Conservation (phyloP, 192 early-diverging fungal species). For the Chytriomyces sp. region DNA sequence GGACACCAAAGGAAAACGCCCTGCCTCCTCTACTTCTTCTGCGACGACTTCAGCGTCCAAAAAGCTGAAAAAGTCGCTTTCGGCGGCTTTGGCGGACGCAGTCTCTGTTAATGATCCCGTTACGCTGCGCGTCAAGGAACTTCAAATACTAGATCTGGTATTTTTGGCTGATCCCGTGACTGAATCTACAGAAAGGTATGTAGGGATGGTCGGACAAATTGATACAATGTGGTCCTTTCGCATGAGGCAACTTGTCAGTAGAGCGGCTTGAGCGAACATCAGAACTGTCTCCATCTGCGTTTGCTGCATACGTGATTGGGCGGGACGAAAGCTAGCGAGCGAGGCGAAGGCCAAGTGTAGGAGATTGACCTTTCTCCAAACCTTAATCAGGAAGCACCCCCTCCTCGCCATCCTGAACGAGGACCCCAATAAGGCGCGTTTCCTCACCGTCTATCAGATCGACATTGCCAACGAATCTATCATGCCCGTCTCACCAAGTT, state of each 20-base stretch:
- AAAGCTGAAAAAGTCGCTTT: background rate
- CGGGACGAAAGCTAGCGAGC: too few relatives aligned
- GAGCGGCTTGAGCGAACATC: too few relatives aligned
- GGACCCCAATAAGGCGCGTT: constrained; percentile 52
- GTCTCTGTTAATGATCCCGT: too few relatives aligned
- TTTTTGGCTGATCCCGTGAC: too few relatives aligned
- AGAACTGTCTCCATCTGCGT: background rate
- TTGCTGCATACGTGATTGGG: too few relatives aligned
- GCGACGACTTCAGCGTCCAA: background rate
- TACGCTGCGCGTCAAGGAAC: constrained; percentile 36
- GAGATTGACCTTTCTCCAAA: too few relatives aligned
- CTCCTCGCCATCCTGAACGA: constrained; percentile 58
- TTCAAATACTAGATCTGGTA: background rate
- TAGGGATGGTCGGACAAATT: background rate
- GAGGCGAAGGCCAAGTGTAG: too few relatives aligned
- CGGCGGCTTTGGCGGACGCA: too few relatives aligned
- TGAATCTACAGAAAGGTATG: background rate
- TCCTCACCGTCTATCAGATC: constrained; percentile 62
- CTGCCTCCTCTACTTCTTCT: too few relatives aligned
- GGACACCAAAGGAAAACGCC: too few relatives aligned
- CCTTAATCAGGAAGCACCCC: constrained; percentile 3
- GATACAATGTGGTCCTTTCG: background rate
- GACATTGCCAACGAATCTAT: constrained; percentile 47
- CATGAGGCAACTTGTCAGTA: too few relatives aligned
- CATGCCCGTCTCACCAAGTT: constrained; percentile 56